These are phyloP conservation scores for Cryptococcus sp. DNA, from an alignment of 1,284 basidiomycete species.

Conservation along the genomic window DNA sequence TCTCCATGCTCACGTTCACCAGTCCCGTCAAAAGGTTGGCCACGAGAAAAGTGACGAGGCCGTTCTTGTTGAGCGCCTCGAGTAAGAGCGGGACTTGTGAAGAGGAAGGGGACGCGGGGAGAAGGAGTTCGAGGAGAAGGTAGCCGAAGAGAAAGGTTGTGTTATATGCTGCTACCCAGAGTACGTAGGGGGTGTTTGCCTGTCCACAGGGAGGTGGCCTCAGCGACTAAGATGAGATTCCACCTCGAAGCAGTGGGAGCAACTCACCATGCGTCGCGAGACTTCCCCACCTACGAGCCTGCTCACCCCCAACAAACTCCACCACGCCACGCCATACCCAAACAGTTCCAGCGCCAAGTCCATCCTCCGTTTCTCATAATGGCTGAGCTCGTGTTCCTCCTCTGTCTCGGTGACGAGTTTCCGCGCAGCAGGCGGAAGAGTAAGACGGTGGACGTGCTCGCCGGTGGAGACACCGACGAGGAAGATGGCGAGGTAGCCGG, in stretches of 20 bases:
- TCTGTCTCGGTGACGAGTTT: not conserved
- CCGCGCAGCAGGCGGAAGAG: slow-evolving; percentile 45
- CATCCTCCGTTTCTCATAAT: slow-evolving; percentile 60
- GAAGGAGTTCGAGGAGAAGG: slow-evolving; percentile 64
- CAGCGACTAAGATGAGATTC: not conserved
- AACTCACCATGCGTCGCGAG: slow-evolving; percentile 72
- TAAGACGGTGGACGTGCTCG: slow-evolving; percentile 71
- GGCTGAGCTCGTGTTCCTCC: slow-evolving; percentile 19
- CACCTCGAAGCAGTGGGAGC: not conserved
- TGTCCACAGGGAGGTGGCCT: slow-evolving; percentile 37
- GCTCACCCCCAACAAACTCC: slow-evolving; percentile 59
- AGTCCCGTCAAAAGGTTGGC: slow-evolving; percentile 85
- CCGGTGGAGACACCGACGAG: slow-evolving; percentile 79
- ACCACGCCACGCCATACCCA: slow-evolving; percentile 75
- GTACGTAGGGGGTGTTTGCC: slow-evolving; percentile 84
- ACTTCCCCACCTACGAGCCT: slow-evolving; percentile 50
- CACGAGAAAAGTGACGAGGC: slow-evolving; percentile 73
- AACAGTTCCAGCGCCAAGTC: slow-evolving; percentile 66
- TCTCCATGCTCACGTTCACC: slow-evolving; percentile 74
- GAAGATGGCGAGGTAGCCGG: slow-evolving; percentile 86
- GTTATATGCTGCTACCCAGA: slow-evolving; percentile 90
- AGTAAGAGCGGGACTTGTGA: slow-evolving; percentile 60
- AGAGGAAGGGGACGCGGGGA: slow-evolving; percentile 47
- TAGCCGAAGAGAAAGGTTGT: slow-evolving; percentile 79
- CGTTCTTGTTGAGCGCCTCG: slow-evolving; percentile 77